Base-by-base conservation (phyloP, 1,284 basidiomycete species). In the Tetrapyrgos nigripes region DNA sequence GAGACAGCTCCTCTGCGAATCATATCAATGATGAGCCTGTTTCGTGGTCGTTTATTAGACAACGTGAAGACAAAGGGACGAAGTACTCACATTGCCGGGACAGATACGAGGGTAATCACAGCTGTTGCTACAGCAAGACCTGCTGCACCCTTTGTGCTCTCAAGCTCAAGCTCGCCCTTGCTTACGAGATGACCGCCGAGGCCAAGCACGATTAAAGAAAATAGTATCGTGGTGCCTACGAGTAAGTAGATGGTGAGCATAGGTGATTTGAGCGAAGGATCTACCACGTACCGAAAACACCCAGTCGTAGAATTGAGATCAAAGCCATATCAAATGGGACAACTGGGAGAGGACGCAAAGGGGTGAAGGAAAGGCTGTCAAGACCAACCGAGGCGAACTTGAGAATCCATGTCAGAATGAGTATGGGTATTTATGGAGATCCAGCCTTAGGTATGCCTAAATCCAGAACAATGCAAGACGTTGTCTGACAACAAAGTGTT, bases 41-140 rank as follows among this genome's bases (percentile, higher is more conserved):
- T 14, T 37, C 21, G 40, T 14, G 51, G 28, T 10, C n/a, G 6
- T 24, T 52, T 5, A 56, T 59, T 66, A 49, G 67, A 51, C 26
- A 35, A 53, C 31, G 26, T 49, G 24, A 46, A 44, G 24, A 27
- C 37, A 53, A 46, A 19, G 46, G 21, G 29, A 50, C 14, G 23
- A 8, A 5, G 26, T 11, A 67, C 80, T 31, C 56, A 86, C 85
- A 85, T 78, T 19, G 77, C 72, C 4, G 79, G 76, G 23, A 85
- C 51, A 0, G 79, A 76, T 13, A 83, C 6, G 40, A 85, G 31
- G 9, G 82, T 78, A 35, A 86, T 64, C 28, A 68, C 56, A 10
- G 74, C 70, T 2, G 73, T 75, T 4, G 83, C 81, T 45, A 86
- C 64, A n/a, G 68, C 76, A 40, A 87, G 65, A 2, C 75, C 77